These are phyloP conservation scores for Colletotrichum sublineola DNA, from an alignment of 2,329 filamentous ascomycete species.

Conservation along the genomic window DNA sequence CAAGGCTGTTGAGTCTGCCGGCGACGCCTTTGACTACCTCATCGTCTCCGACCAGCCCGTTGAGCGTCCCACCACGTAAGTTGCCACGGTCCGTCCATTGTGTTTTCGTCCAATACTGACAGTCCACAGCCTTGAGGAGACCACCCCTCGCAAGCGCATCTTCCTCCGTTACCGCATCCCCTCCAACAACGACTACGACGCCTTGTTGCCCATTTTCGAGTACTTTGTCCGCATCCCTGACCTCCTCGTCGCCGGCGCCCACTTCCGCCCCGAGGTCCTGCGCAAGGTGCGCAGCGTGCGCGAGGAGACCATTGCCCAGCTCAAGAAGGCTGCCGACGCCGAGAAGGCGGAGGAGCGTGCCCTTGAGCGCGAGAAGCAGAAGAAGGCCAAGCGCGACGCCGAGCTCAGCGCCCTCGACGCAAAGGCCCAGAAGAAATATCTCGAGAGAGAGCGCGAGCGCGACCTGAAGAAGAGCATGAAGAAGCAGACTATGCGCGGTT, in stretches of 20 bases:
- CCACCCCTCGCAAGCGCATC: slow-evolving; percentile 86
- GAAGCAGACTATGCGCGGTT: slow-evolving; percentile 67
- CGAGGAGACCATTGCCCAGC: slow-evolving; percentile 82
- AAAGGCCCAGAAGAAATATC: slow-evolving; percentile 87
- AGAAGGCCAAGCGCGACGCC: slow-evolving; percentile 90
- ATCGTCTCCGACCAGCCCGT: slow-evolving; percentile 91
- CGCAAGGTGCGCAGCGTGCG: slow-evolving; percentile 86
- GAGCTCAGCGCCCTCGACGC: slow-evolving; percentile 82
- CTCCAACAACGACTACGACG: slow-evolving; percentile 71
- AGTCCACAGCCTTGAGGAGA: slow-evolving; percentile 81
- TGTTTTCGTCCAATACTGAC: slow-evolving; percentile 1
- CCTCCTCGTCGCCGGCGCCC: slow-evolving; percentile 78
- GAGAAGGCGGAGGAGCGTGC: slow-evolving; percentile 84
- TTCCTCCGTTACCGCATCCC: slow-evolving; percentile 82
- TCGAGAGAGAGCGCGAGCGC: slow-evolving; percentile 85
- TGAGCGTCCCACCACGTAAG: slow-evolving; percentile 87
- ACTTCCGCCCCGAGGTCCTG: slow-evolving; percentile 91
- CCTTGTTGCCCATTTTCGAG: slow-evolving; percentile 80
- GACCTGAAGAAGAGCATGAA: slow-evolving; percentile 70
- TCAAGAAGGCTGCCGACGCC: slow-evolving; percentile 84
- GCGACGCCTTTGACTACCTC: slow-evolving; percentile 86
- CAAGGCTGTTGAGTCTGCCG: slow-evolving; percentile 81
- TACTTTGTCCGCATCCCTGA: slow-evolving; percentile 91
- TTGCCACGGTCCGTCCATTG: slow-evolving; percentile 37
- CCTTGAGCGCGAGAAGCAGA: slow-evolving; percentile 78